Conservation (phyloP, 192 early-diverging fungal species). For the Coemansia guatemalensis region DNA sequence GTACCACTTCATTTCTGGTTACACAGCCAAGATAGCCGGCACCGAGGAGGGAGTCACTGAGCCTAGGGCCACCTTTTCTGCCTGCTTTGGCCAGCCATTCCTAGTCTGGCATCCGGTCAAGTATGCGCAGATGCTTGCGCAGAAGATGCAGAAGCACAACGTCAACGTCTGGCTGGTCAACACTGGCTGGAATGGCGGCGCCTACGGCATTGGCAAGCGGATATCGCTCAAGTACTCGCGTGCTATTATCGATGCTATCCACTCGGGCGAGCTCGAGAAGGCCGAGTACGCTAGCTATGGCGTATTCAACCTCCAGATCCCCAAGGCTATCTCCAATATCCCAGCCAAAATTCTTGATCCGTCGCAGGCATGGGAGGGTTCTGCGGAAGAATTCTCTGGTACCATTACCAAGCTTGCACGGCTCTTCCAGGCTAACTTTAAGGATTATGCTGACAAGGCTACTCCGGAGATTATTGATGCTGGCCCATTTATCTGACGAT, state of each 20-base stretch:
- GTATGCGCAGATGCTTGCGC: slow-evolving; percentile 95
- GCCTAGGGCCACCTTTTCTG: slow-evolving; percentile 90
- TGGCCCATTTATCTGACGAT: slow-evolving; percentile 59
- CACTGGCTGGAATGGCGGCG: slow-evolving; percentile 96
- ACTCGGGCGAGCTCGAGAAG: slow-evolving; percentile 85
- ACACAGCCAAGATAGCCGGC: slow-evolving; percentile 97
- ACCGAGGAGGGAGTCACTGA: slow-evolving; percentile 94
- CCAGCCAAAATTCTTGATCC: slow-evolving; percentile 87
- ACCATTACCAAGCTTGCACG: slow-evolving; percentile 76
- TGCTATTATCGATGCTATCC: slow-evolving; percentile 97
- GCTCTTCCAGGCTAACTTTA: slow-evolving; percentile 91
- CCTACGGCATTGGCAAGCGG: slow-evolving; percentile 86
- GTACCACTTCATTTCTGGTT: slow-evolving; percentile 98
- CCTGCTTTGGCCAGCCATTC: slow-evolving; percentile 97
- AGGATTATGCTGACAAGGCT: slow-evolving; percentile 76
- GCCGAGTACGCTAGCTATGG: slow-evolving; percentile 85
- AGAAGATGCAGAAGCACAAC: slow-evolving; percentile 88
- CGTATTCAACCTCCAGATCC: slow-evolving; percentile 86
- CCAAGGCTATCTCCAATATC: slow-evolving; percentile 73
- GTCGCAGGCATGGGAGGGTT: slow-evolving; percentile 80
- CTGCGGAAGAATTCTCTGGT: slow-evolving; percentile 59
- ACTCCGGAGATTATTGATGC: slow-evolving; percentile 71
- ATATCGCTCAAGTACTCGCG: slow-evolving; percentile 96
- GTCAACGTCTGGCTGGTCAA: slow-evolving; percentile 94
- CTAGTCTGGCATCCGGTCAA: slow-evolving; percentile 93